Base-by-base conservation (phyloP, 2,329 filamentous ascomycete genomes). In the Aureobasidium mangrovei region DNA sequence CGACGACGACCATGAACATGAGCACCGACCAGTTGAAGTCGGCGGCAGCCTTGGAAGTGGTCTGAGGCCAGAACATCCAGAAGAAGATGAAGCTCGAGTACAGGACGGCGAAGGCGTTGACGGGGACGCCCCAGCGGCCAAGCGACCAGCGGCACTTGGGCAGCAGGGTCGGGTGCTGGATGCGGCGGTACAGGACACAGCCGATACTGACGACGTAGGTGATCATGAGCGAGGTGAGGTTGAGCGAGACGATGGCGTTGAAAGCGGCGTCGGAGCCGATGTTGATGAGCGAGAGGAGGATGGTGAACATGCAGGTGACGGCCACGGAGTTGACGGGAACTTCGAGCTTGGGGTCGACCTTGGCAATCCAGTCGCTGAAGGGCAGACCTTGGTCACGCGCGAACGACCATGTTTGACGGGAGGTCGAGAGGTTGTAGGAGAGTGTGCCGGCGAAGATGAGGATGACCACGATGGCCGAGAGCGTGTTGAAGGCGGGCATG, bases 11-110 rank as follows among this genome's bases (percentile, higher is more conserved):
- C 26, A 56, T 32, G 28, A 62, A 62, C 33, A 62, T 58, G 27
- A 57, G 48, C 35, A 53, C 47, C 27, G 59, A 57, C 60, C 60
- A 62, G 41, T 62, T 62, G 42, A 61, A 60, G 26, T 54, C 58
- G 3, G 38, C 43, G 4, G 57, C 56, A 29, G 56, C 57, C 2
- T 55, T 52, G 2, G 59, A 58, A 9, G 55, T 52, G 2, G 51
- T 52, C 27, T 56, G 48, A 3, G 59, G 59, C 70, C 69, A 72
- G 58, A 69, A 67, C 7, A 62, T 63, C 69, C 69, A 72, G 59
- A 72, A 62, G 54, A 70, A 67, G 0, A 63, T 62, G 53, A 68
- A 67, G 18, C 57, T 28, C 1, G 66, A 56, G 54, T 72, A 73
- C 2, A 63, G 9, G 7, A 72, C 52, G 1, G 64, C 67, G 6